Base-by-base conservation (phyloP, 2,329 filamentous ascomycete genomes). In the Fonsecaea multimorphosa region DNA sequence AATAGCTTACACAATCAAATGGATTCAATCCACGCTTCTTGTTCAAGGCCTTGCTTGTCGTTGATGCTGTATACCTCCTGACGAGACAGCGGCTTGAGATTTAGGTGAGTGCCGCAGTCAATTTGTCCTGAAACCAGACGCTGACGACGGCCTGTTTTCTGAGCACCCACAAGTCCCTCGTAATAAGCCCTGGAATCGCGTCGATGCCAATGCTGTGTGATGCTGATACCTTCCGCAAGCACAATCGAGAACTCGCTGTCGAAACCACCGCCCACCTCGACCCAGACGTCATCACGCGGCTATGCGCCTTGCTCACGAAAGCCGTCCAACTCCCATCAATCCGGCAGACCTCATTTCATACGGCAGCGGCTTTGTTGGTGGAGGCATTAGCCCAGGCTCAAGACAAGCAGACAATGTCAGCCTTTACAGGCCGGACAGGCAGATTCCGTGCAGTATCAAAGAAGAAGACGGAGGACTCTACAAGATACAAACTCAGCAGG, bases 401-500 rank as follows among this genome's bases (percentile, higher is more conserved):
- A 5, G 19, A 12, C n/a, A 8, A 3, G 12, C 32, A 16, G 3
- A 36, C 59, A n/a, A 67, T 67, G 64, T 24, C 58, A 19, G 58
- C 63, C 54, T 63, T 68, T 38, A 34, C 63, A 34, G 62, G 12
- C 19, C 52, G 66, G 52, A 66, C 54, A 5, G 56, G 65, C 65
- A 70, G 64, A 34, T 70, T 69, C 49, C 58, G 69, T 31, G 63
- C 88, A 89, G 32, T 34, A 3, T 34, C 92, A 90, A 52, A 91
- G 89, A 62, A 89, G 88, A 38, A 27, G 22, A 9, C 54, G 31
- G 38, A 46, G 4, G 66, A 61, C 2, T 34, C 49, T 27, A 56
- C 58, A 24, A 95, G 91, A 73, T 46, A 31, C 55, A 71, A 65
- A 53, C 91, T 97, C 64, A 89, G 92, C 71, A 96, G 95, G 82